Percentiles rank a stretch among this genome's conserved stretches.
These are phyloP conservation scores for Exophiala mesophila DNA, from an alignment of 2,329 filamentous ascomycete species.

Conservation along the genomic window DNA sequence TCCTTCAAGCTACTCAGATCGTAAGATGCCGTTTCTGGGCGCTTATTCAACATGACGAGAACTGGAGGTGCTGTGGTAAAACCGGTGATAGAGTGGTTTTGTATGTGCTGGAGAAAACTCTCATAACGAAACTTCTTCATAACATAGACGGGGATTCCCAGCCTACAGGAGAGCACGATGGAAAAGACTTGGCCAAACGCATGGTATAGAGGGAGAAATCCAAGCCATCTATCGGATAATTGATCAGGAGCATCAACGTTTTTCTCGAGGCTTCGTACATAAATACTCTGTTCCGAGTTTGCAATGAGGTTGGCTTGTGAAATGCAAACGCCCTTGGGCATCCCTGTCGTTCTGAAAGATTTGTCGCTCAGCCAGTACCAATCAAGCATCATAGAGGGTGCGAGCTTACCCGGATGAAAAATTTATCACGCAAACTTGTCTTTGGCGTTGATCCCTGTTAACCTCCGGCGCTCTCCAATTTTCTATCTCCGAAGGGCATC, in stretches of 20 bases:
- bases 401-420: too few relatives aligned
- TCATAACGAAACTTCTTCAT: slow-evolving; percentile 56
- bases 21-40: slow-evolving; percentile 50
- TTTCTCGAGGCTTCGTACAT: slow-evolving; percentile 37
- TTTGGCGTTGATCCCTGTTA: too few relatives aligned
- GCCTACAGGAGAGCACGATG: slow-evolving; percentile 53
- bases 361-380: too few relatives aligned
- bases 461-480: too few relatives aligned
- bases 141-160: slow-evolving; percentile 59
- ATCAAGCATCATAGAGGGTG: too few relatives aligned
- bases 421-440: too few relatives aligned
- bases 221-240: slow-evolving; percentile 39
- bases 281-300: slow-evolving; percentile 58
- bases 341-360: slow-evolving; percentile 46
- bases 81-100: slow-evolving; percentile 46
- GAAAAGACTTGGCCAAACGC: slow-evolving; percentile 45
- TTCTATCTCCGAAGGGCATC: too few relatives aligned
- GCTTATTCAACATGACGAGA: slow-evolving; percentile 54
- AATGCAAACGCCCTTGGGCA: slow-evolving; percentile 49
- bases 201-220: slow-evolving; percentile 44
- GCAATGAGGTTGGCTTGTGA: slow-evolving; percentile 47
- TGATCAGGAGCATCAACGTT: slow-evolving; percentile 46
- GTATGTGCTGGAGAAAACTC: slow-evolving; percentile 50
- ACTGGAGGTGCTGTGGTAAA: slow-evolving; percentile 59
- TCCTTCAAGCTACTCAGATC: slow-evolving; percentile 50